Percentiles rank a stretch among this genome's conserved stretches.
Evolutionary conservation across 352 stramenopile species (phyloP).

Genomic region (Albugo laibachii): DNA sequence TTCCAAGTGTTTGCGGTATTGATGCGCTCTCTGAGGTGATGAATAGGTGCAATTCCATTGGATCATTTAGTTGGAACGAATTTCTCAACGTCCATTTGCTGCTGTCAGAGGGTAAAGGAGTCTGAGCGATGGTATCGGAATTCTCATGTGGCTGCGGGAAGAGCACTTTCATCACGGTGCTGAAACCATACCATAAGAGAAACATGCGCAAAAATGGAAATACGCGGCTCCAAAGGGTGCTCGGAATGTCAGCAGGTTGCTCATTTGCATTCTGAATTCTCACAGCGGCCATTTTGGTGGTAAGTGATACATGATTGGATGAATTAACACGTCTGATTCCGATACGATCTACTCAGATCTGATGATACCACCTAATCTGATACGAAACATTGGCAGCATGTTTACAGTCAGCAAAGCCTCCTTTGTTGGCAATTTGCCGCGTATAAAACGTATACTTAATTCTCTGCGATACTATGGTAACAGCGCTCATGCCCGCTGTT

Average conservation of each 20-base stretch:
- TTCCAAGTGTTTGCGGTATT: no score
- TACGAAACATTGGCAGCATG: no score
- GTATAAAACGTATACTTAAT: no score
- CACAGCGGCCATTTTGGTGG: background rate
- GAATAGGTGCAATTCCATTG: constrained; percentile 44
- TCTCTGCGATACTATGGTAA: background rate
- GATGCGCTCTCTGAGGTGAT: constrained; percentile 19
- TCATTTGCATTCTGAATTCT: constrained; percentile 1
- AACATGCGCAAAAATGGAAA: constrained; percentile 52
- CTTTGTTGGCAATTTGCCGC: no score
- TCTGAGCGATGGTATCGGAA: background rate
- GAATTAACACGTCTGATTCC: background rate
- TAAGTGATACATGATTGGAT: background rate
- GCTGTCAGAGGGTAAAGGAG: background rate
- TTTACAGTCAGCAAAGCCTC: no score
- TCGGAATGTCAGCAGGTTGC: constrained; percentile 7
- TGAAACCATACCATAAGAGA: constrained; percentile 69
- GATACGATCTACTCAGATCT: no score
- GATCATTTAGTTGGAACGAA: constrained; percentile 28
- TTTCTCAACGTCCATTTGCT: constrained; percentile 9
- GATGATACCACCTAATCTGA: no score
- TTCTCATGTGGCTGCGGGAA: constrained; percentile 6
- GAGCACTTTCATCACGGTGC: constrained; percentile 25
- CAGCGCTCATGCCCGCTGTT: background rate
- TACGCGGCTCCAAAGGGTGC: constrained; percentile 31